Evolutionary conservation across 768 basidiomycete species (phyloP), one percentile per base, ranked within the genome.

Genomic region (Roridomyces roridus): DNA sequence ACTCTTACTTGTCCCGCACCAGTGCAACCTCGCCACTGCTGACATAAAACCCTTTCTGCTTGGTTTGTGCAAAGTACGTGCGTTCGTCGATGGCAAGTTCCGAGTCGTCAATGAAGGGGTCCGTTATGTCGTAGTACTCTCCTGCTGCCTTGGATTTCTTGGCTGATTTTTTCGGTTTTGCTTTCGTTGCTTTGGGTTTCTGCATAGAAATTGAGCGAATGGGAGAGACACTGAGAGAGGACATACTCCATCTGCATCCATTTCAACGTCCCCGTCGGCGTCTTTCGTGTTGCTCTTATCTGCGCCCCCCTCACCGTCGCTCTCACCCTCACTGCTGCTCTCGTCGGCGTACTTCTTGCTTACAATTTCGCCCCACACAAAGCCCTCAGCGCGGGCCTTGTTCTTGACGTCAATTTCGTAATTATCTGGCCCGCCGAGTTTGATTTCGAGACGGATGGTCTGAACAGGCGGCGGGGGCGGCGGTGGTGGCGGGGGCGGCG

Each of bases 61-160:
- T 93, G 5, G 96, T 96, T 71, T 93, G 88, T 5, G 91, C 93
- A 65, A 95, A 91, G 74, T 84, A 93, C 2, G 90, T 94, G 5
- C 96, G 88, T 68, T 96, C 87, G 75, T 98, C 96, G 42, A 96
- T 76, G 23, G 85, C 88, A 52, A 96, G 78, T 68, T 98, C 96
- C 2, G 94, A 93, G 74, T 99, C 97, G 79, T 99, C 97, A 68
- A 99, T 97, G 76, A 98, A 98, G 0, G 93, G 91, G 74, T 99
- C 97, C 0, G 80, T 76, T 18, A 88, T 79, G 75, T 99, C 96
- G 78, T 99, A 99, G 66, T 94, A 92, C 68, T 91, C 92, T 20
- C 85, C 74, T 0, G 79, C 77, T 1, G 72, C 69, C 53, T 78
- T 82, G 37, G 46, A 24, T 34, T 62, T 62, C 44, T 46, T 57